Percentiles rank a stretch among this genome's conserved stretches.
Evolutionary conservation across 805 yeast species (phyloP).

Genomic region (Dipodascus geniculatus): DNA sequence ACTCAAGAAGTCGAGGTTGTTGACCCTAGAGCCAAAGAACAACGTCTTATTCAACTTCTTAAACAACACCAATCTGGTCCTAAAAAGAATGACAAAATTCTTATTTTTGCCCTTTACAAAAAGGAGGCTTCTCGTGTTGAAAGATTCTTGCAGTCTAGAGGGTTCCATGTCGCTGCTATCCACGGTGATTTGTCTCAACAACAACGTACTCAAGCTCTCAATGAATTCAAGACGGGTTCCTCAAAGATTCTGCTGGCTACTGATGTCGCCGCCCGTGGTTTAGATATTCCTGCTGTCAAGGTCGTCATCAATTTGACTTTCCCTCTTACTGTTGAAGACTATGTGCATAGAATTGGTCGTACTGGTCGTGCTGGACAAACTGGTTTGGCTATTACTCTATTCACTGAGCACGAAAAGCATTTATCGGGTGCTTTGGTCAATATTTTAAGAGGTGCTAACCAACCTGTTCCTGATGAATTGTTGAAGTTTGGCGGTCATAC

Average conservation of each 20-base stretch:
- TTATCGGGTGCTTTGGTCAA: slow-evolving; percentile 89
- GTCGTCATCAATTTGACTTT: slow-evolving; percentile 90
- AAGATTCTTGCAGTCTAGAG: slow-evolving; percentile 55
- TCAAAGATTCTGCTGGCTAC: slow-evolving; percentile 79
- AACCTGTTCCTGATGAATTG: slow-evolving; percentile 89
- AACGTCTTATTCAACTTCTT: slow-evolving; percentile 57
- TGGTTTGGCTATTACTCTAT: slow-evolving; percentile 89
- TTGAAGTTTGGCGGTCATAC: slow-evolving; percentile 96
- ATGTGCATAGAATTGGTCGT: slow-evolving; percentile 95
- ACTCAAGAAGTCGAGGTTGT: slow-evolving; percentile 89
- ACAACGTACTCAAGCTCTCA: slow-evolving; percentile 82
- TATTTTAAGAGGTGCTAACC: slow-evolving; percentile 86
- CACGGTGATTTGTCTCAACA: slow-evolving; percentile 93
- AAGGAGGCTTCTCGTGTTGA: slow-evolving; percentile 94
- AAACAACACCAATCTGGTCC: slow-evolving; percentile 60
- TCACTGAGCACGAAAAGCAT: slow-evolving; percentile 95
- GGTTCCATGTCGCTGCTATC: slow-evolving; percentile 78
- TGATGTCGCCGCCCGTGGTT: slow-evolving; percentile 96
- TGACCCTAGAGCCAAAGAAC: slow-evolving; percentile 72
- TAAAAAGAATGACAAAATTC: slow-evolving; percentile 62
- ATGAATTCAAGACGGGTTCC: slow-evolving; percentile 71
- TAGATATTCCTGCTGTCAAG: slow-evolving; percentile 95
- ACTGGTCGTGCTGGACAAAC: slow-evolving; percentile 96
- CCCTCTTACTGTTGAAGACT: slow-evolving; percentile 94
- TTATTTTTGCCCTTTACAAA: slow-evolving; percentile 89